phyloP scores from a whole-genome alignment of 2,329 filamentous ascomycete genomes.

The Fusarium siculi region DNA sequence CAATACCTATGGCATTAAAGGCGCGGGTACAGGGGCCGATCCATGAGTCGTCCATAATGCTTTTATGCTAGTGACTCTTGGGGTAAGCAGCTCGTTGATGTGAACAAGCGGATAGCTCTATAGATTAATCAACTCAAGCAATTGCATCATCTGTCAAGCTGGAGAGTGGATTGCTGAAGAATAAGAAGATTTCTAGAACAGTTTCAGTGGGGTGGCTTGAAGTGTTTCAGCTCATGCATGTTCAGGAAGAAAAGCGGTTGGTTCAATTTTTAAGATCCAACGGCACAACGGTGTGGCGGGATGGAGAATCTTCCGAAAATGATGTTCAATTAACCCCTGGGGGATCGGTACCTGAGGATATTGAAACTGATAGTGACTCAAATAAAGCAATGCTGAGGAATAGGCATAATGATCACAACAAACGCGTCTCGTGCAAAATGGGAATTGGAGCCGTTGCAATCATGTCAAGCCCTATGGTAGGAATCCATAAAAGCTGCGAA shows the following conservation, averaged over 20 bases:
- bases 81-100: neutral
- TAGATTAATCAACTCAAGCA: neutral
- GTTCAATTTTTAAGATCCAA: slow-evolving; percentile 35
- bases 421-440: neutral
- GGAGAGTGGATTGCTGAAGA: slow-evolving; percentile 29
- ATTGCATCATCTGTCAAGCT: slow-evolving; percentile 23
- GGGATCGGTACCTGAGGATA: neutral
- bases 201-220: slow-evolving; percentile 34
- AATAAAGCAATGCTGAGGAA: neutral
- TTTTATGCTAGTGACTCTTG: neutral
- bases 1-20: slow-evolving; percentile 4
- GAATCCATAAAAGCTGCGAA: neutral
- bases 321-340: slow-evolving; percentile 3
- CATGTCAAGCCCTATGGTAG: neutral
- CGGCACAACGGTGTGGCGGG: slow-evolving; percentile 34
- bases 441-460: neutral
- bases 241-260: slow-evolving; percentile 34
- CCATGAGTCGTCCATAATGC: neutral
- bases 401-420: neutral
- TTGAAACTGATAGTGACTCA: neutral
- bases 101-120: slow-evolving; percentile 6
- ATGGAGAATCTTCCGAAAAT: slow-evolving; percentile 40
- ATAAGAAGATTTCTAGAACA: slow-evolving; percentile 46
- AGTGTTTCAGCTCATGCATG: slow-evolving; percentile 40
- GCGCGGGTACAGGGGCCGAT: slow-evolving; percentile 8